Evolutionary conservation across 306 rosid genomes (phyloP), one percentile per base, ranked within the genome.

Genomic region (Quercus glauca): DNA sequence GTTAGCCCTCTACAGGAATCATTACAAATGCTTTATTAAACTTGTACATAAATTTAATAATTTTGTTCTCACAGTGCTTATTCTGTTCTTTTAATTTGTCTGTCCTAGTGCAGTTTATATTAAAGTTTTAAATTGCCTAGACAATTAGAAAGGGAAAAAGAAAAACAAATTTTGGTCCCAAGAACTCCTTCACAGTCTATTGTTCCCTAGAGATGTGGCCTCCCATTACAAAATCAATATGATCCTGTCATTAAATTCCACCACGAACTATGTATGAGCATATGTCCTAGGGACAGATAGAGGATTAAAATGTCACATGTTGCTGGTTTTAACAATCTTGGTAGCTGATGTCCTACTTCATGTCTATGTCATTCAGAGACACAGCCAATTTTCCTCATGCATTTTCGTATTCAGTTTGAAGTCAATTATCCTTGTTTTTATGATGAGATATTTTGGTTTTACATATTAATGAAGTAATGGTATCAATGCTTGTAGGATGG

Each of bases 401-500:
- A 59, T 59, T 59, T 49, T 59, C 17, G 11, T 21, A 23, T 23
- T 20, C 17, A 59, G 25, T 59, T 59, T 59, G 29, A 59, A 59
- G 18, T 59, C 31, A 12, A 23, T 20, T 59, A 26, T 23, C 17
- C 25, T 67, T 18, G 53, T 5, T 31, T 67, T 31, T 67, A 18
- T 33, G 23, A 18, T 6, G 15, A 33, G 5, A 67, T 7, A 8
- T 28, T 14, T 29, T 67, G 49, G n/a, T 67, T 67, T 43, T 67
- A 31, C 35, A 20, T 59, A 59, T 59, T 23, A 8, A 59, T 3
- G 65, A 59, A 59, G 65, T 23, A 4, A 21, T 23, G 65, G 65
- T 11, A 59, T 59, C 0, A 2, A 4, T 67, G 5, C 26, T 67
- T 72, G 73, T 76, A 94, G 98, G 98, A 92, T 79, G 97, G 96